A percentile compares a stretch with the other conserved stretches of the same genome.
Evolutionary conservation across 805 yeast genomes (phyloP).

Genomic region (Lachancea meyersii): DNA sequence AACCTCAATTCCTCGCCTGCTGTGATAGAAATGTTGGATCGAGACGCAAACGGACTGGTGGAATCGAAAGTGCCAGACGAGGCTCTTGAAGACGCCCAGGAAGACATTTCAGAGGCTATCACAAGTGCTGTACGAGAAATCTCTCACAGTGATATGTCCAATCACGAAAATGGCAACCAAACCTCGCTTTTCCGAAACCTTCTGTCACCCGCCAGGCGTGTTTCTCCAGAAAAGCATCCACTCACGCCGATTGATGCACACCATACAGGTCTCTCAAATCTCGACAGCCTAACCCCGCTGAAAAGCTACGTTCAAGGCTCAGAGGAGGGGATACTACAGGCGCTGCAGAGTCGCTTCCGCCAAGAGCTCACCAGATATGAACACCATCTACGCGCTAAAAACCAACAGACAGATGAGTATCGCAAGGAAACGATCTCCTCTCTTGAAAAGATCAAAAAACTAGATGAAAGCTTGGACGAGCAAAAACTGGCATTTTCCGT

Average conservation of each 20-base stretch:
- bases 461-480: conserved; percentile 1
- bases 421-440: neutral
- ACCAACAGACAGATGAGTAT: conserved; percentile 6
- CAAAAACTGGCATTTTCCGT: conserved; percentile 8
- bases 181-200: conserved; percentile 3
- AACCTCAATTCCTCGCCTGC: conserved; percentile 17
- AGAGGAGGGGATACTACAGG: neutral
- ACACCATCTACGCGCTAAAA: conserved; percentile 3
- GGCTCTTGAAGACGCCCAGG: neutral
- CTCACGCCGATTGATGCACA: conserved; percentile 1
- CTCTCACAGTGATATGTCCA: conserved; percentile 1
- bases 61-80: neutral
- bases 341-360: conserved; percentile 2
- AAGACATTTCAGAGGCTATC: conserved; percentile 4
- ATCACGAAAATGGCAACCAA: conserved; percentile 2
- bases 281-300: conserved; percentile 4
- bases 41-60: neutral
- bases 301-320: neutral
- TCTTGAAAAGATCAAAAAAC: conserved; percentile 1
- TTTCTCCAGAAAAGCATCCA: conserved; percentile 1
- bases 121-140: conserved; percentile 5
- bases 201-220: conserved; percentile 1
- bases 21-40: conserved; percentile 26
- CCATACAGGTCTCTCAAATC: conserved; percentile 2
- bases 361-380: conserved; percentile 6